Percentiles rank a stretch among this genome's conserved stretches.
Evolutionary conservation across 176 grass and related monocot species (phyloP).

Genomic region (Saccharum officinarum): DNA sequence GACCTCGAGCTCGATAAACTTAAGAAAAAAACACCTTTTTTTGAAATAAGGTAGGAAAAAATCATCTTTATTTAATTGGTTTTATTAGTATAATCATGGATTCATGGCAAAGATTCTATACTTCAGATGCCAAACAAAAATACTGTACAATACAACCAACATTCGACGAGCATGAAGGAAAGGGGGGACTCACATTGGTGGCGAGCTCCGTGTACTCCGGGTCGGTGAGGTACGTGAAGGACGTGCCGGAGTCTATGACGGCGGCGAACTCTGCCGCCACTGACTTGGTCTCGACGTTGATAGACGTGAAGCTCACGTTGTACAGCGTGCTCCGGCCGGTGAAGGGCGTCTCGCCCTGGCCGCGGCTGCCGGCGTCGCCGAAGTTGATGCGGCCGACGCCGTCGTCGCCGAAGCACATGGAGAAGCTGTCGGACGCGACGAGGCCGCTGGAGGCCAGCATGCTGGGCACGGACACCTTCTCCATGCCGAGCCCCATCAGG

Average conservation of each 20-base stretch:
- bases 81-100: too few species aligned
- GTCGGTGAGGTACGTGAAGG: slow-evolving; percentile 59
- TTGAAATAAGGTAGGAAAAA: too few species aligned
- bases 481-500: slow-evolving; percentile 70
- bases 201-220: slow-evolving; percentile 46
- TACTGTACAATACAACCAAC: too few species aligned
- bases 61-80: too few species aligned
- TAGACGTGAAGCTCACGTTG: slow-evolving; percentile 61
- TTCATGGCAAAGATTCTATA: too few species aligned
- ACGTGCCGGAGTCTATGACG: slow-evolving; percentile 73
- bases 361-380: slow-evolving; percentile 55
- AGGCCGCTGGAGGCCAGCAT: slow-evolving; percentile 36
- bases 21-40: too few species aligned
- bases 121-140: too few species aligned
- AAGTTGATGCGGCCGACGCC: slow-evolving; percentile 73
- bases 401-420: slow-evolving; percentile 74
- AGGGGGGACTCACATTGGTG: slow-evolving; percentile 40
- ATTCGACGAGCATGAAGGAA: too few species aligned
- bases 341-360: slow-evolving; percentile 68
- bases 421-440: slow-evolving; percentile 62
- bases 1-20: too few species aligned
- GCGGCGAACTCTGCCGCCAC: slow-evolving; percentile 43
- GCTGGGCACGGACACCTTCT: slow-evolving; percentile 60
- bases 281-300: slow-evolving; percentile 21
- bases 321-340: slow-evolving; percentile 17